Evolutionary conservation across 257 asterid species (phyloP).

Genomic region (Hygrophila difformis): DNA sequence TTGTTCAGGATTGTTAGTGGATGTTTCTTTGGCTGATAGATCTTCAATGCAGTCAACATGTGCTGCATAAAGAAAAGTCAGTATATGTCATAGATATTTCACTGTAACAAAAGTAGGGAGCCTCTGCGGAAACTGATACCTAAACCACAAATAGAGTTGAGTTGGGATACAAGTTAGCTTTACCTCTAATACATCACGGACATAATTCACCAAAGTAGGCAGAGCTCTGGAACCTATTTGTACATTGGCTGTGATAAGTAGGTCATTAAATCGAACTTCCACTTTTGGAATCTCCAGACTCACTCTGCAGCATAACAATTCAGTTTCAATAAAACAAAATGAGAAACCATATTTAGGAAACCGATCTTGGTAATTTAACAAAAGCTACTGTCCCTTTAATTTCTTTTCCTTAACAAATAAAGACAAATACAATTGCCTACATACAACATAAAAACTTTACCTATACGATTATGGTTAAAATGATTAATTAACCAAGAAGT

Average conservation of each 20-base stretch:
- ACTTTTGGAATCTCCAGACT: constrained; percentile 67
- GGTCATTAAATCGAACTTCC: constrained; percentile 72
- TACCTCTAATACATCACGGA: constrained; percentile 66
- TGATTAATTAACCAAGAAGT: no score
- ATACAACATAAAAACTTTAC: no score
- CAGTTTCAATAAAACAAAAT: constrained; percentile 1
- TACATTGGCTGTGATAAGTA: constrained; percentile 54
- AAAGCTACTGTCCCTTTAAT: no score
- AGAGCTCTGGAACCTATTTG: constrained; percentile 78
- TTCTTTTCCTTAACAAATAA: no score
- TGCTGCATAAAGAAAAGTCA: constrained; percentile 30
- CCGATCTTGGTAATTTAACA: no score
- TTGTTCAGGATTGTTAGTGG: constrained; percentile 54
- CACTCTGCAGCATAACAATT: constrained; percentile 26
- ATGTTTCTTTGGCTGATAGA: constrained; percentile 47
- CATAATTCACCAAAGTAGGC: constrained; percentile 65
- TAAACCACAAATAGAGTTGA: no score
- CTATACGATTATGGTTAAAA: no score
- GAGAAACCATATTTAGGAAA: no score
- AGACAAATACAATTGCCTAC: no score
- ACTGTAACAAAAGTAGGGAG: neutral
- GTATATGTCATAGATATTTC: neutral
- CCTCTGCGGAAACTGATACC: neutral
- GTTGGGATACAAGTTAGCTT: no score
- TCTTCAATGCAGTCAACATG: constrained; percentile 37